Base-by-base conservation (phyloP, 805 yeast genomes). In the Myxozyma geophila region DNA sequence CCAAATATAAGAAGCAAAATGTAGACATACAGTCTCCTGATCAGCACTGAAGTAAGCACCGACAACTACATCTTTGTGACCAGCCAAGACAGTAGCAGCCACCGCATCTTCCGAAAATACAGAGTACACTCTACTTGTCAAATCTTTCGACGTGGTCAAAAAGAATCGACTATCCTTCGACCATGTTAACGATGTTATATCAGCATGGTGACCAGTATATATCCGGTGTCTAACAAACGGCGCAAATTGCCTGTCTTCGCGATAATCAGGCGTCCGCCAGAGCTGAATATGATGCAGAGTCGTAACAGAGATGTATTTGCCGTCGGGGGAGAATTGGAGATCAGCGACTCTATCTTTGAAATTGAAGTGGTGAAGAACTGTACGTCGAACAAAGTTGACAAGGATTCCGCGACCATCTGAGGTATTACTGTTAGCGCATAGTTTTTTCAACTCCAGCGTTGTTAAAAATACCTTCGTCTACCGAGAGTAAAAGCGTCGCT, bases 391-490 rank as follows among this genome's bases (percentile, higher is more conserved):
- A 73, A 88, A 92, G 72, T 95, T 95, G 41, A 90, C 96, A 64
- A 95, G 80, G 53, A 95, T 91, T 19, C 96, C 98, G 70, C 98
- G 82, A 0, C 99, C 99, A 71, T 91, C 96, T 57, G 82, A 87
- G 36, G 33, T 8, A 8, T 9, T n/a, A 1, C 37, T 15, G 41
- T 37, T 21, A 39, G 37, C 41, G 23, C 15, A 1, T 19, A 2
- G 28, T 10, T 33, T 49, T 13, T 28, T 15, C 15, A 40, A 13
- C 5, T 28, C 28, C 28, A 48, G 17, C 50, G 41, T 19, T 13
- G 7, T 7, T 6, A 21, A 23, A n/a, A 40, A 28, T 50, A 56
- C 64, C 64, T 35, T 63, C 70, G 73, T 96, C 99, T 1, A 93
- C 90, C 1, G 96, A 83, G 15, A 95, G 71, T 72, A 95, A 75